Evolutionary conservation across 768 basidiomycete genomes (phyloP).

Genomic region (Filobasidium wieringae): DNA sequence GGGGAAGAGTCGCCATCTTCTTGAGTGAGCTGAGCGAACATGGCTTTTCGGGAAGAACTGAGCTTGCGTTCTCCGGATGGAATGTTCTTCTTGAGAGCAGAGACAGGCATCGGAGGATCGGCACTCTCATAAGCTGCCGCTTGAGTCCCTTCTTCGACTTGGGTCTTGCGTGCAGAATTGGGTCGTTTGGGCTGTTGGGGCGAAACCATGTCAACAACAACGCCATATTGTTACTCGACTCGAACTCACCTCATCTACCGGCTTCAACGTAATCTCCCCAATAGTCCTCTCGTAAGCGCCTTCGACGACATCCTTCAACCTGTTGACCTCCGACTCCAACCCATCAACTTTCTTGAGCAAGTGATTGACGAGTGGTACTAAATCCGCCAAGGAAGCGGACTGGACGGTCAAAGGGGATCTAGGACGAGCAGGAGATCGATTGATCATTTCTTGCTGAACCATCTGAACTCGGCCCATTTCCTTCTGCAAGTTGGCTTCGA

Average conservation of each 20-base stretch:
- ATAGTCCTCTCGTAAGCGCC: not conserved
- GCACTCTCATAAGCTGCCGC: conserved; percentile 1
- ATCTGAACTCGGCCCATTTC: conserved; percentile 55
- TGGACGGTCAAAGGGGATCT: too few relatives aligned
- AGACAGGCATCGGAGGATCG: not conserved
- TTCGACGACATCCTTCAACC: conserved; percentile 8
- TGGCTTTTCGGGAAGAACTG: not conserved
- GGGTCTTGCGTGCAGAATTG: not conserved
- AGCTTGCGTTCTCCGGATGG: not conserved
- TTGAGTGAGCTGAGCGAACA: not conserved
- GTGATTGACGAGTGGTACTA: not conserved
- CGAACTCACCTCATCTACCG: not conserved
- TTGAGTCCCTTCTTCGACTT: not conserved
- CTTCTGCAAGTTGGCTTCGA: conserved; percentile 60
- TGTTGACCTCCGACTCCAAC: conserved; percentile 41
- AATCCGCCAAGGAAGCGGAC: conserved; percentile 10
- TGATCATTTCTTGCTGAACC: conserved; percentile 16
- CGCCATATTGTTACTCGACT: not conserved
- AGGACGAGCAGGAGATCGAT: conserved; percentile 15
- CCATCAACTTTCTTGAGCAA: conserved; percentile 26
- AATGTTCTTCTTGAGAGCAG: not conserved
- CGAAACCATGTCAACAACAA: not conserved
- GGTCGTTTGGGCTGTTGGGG: not conserved
- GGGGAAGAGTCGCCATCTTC: conserved; percentile 11
- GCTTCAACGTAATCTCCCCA: not conserved